phyloP scores from a whole-genome alignment of 306 rosid species.

The Prunus armeniaca region DNA sequence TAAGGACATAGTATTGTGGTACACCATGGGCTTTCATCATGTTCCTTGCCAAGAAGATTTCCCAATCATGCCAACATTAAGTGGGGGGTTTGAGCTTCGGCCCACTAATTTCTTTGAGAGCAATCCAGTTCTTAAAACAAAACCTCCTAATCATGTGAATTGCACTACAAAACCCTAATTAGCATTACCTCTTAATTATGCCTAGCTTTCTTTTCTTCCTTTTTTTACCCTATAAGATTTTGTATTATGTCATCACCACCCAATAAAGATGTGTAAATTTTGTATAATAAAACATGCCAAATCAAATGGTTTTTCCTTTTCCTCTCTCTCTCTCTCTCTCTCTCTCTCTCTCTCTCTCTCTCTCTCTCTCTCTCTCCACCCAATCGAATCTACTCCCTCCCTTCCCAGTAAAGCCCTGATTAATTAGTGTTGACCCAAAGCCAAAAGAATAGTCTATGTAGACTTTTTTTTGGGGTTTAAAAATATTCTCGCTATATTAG shows the following conservation, averaged over 20 bases:
- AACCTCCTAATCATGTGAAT: slow-evolving; percentile 24
- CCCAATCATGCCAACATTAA: slow-evolving; percentile 68
- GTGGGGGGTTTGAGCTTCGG: slow-evolving; percentile 46
- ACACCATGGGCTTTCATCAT: slow-evolving; percentile 61
- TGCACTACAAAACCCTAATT: slow-evolving; percentile 4
- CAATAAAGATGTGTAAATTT: background rate
- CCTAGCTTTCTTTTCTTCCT: background rate
- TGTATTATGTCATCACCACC: background rate
- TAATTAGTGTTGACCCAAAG: too few relatives aligned
- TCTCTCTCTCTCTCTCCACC: too few relatives aligned
- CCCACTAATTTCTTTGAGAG: slow-evolving; percentile 76
- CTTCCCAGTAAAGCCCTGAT: too few relatives aligned
- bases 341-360: too few relatives aligned
- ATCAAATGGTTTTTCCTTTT: too few relatives aligned
- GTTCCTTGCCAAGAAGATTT: slow-evolving; percentile 66
- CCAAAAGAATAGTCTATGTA: too few relatives aligned
- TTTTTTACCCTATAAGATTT: background rate
- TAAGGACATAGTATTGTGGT: slow-evolving; percentile 43
- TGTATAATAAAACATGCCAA: background rate
- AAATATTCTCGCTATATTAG: too few relatives aligned
- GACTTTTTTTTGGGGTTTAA: too few relatives aligned
- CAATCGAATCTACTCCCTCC: too few relatives aligned
- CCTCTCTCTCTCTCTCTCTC: too few relatives aligned
- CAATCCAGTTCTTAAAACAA: slow-evolving; percentile 51
- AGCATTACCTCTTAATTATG: too few relatives aligned